phyloP scores from a whole-genome alignment of 805 yeast species.

The Wickerhamomyces chaumierensis region DNA sequence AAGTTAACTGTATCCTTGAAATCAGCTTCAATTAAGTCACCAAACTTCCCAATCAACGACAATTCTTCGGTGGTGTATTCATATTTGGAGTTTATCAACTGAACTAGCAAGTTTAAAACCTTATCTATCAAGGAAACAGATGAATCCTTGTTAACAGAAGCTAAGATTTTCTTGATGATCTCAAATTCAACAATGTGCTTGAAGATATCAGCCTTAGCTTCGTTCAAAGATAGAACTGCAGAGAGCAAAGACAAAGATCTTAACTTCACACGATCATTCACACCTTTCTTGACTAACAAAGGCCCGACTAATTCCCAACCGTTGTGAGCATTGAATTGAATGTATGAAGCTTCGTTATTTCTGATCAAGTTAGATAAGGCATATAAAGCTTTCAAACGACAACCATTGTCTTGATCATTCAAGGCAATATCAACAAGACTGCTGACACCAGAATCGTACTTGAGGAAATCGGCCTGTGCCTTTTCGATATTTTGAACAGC shows the following conservation, averaged over 20 bases:
- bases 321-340: constrained; percentile 36
- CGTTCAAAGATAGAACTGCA: constrained; percentile 47
- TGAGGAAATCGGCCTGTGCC: constrained; percentile 56
- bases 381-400: constrained; percentile 56
- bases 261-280: constrained; percentile 31
- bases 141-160: constrained; percentile 15
- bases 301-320: constrained; percentile 54
- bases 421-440: constrained; percentile 32
- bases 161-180: constrained; percentile 18
- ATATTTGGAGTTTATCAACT: constrained; percentile 32
- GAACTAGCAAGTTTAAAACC: constrained; percentile 37
- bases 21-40: constrained; percentile 25
- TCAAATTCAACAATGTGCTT: constrained; percentile 24
- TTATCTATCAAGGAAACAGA: constrained; percentile 45
- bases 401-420: constrained; percentile 5
- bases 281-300: constrained; percentile 10
- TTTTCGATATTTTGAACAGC: constrained; percentile 87
- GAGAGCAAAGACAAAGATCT: constrained; percentile 47
- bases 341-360: constrained; percentile 49
- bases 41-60: constrained; percentile 22
- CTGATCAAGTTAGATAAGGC: constrained; percentile 69
- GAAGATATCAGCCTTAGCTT: constrained; percentile 26
- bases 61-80: constrained; percentile 35
- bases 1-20: constrained; percentile 38
- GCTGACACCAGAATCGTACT: constrained; percentile 36